Conservation (phyloP, 257 asterid genomes). For the Perilla frutescens region DNA sequence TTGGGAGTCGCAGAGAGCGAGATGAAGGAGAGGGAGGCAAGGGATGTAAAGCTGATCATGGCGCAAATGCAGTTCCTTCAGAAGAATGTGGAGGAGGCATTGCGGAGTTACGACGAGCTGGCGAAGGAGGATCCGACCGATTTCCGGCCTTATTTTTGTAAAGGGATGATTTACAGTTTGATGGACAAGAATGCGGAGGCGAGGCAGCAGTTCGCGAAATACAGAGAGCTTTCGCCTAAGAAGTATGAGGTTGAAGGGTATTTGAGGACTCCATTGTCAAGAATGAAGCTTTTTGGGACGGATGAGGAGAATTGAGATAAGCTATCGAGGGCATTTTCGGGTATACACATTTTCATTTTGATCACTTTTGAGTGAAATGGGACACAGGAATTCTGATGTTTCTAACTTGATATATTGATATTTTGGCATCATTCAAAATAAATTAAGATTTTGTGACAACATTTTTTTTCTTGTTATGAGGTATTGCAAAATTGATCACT, state of each 20-base stretch:
- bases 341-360: constrained; percentile 11
- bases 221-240: constrained; percentile 68
- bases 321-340: background rate
- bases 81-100: constrained; percentile 81
- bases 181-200: constrained; percentile 75
- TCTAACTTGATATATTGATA: constrained; percentile 1
- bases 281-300: constrained; percentile 79
- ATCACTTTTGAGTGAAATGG: background rate
- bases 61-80: constrained; percentile 87
- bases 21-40: constrained; percentile 64
- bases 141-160: constrained; percentile 88
- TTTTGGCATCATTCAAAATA: background rate
- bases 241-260: constrained; percentile 88
- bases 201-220: constrained; percentile 71
- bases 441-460: background rate
- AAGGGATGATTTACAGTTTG: constrained; percentile 82
- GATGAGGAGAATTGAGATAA: constrained; percentile 49
- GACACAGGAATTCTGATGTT: constrained; percentile 13
- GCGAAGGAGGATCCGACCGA: constrained; percentile 77
- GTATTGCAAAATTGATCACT: too few species aligned
- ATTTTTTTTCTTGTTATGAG: too few species aligned
- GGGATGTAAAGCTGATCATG: constrained; percentile 82
- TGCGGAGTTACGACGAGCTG: constrained; percentile 75
- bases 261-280: constrained; percentile 74
- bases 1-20: constrained; percentile 65